Percentiles rank a stretch among this genome's conserved stretches.
phyloP scores from a whole-genome alignment of 306 rosid genomes.

The Lotus japonicus region DNA sequence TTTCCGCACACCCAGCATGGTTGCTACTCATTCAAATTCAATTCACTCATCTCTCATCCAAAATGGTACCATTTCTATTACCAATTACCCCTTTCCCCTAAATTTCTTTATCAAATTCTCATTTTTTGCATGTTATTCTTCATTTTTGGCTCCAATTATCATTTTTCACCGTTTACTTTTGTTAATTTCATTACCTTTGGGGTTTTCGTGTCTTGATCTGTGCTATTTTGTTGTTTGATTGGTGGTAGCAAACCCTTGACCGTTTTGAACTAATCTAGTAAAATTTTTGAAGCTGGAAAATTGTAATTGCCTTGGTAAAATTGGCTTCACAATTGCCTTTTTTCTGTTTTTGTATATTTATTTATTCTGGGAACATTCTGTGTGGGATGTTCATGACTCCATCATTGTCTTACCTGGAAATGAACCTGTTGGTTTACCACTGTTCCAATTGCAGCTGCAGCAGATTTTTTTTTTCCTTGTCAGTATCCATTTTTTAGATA shows the following conservation, averaged over 20 bases:
- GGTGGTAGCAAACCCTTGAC: not conserved
- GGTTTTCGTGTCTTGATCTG: conserved; percentile 3
- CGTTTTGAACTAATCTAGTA: not conserved
- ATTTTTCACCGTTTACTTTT: not conserved
- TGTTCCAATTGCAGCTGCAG: not conserved
- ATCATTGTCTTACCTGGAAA: not conserved
- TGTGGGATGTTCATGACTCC: not conserved
- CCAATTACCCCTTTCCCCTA: not conserved
- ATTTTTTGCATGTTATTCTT: not conserved
- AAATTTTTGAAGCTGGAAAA: not conserved
- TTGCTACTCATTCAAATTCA: conserved; percentile 14
- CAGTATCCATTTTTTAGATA: not conserved
- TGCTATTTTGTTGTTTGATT: not conserved
- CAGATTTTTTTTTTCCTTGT: not conserved
- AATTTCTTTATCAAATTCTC: not conserved
- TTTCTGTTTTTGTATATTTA: not conserved
- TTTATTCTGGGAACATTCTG: not conserved
- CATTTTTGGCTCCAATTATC: not conserved
- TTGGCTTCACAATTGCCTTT: not conserved
- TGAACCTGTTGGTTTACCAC: not conserved
- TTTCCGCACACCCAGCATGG: conserved; percentile 24
- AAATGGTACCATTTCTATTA: conserved; percentile 29
- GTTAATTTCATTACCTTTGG: not conserved
- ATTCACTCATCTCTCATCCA: conserved; percentile 29
- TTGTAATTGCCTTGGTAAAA: not conserved